Percentiles rank a stretch among this genome's conserved stretches.
phyloP scores from a whole-genome alignment of 192 early-diverging fungal genomes.

The Backusella macrospora region DNA sequence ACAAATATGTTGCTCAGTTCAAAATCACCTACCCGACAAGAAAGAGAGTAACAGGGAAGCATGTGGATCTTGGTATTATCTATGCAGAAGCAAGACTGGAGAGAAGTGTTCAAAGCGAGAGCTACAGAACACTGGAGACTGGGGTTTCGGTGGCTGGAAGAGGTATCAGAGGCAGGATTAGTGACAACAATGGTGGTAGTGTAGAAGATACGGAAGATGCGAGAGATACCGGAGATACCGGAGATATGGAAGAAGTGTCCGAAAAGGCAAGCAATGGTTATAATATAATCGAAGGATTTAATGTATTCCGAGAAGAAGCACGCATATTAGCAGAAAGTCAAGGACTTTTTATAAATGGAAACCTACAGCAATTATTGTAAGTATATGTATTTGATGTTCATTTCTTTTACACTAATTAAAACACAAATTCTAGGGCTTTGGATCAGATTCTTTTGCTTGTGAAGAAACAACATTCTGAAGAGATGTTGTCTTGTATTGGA shows the following conservation, averaged over 20 bases:
- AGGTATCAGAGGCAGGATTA: neutral
- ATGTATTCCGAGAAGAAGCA: neutral
- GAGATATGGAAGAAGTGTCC: neutral
- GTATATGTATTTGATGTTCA: neutral
- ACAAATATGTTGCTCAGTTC: neutral
- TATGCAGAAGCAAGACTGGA: slow-evolving; percentile 7
- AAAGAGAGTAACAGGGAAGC: slow-evolving; percentile 1
- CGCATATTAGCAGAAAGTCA: neutral
- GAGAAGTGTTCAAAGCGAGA: neutral
- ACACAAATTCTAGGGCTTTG: slow-evolving; percentile 3
- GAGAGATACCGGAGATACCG: neutral
- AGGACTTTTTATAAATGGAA: slow-evolving; percentile 10
- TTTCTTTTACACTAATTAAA: neutral
- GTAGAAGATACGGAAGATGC: neutral
- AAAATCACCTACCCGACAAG: neutral
- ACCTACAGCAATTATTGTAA: neutral
- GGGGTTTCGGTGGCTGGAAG: slow-evolving; percentile 5
- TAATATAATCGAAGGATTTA: neutral
- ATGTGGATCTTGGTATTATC: neutral
- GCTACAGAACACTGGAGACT: neutral
- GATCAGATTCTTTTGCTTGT: neutral
- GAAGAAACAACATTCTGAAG: neutral
- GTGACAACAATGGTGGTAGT: neutral
- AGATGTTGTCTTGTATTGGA: neutral
- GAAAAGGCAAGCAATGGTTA: slow-evolving; percentile 4